These are phyloP conservation scores for Rhazya stricta DNA, from an alignment of 257 asterid genomes.

Conservation along the genomic window DNA sequence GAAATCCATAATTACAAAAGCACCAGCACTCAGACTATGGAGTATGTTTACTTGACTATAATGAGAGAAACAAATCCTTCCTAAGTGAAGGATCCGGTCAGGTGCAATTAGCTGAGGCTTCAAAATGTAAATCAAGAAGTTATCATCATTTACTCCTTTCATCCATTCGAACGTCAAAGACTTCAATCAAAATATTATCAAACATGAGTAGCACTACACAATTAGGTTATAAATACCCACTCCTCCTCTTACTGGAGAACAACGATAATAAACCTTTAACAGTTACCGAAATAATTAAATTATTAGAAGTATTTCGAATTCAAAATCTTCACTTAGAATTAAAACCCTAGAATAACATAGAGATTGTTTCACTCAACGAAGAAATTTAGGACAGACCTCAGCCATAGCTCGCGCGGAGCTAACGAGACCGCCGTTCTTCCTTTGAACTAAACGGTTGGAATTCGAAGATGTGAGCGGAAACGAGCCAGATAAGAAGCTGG, in stretches of 20 bases:
- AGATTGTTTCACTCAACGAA: neutral
- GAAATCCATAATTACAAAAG: neutral
- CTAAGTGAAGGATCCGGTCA: neutral
- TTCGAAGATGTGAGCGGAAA: slow-evolving; percentile 27
- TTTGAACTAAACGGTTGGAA: slow-evolving; percentile 22
- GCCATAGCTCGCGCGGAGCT: slow-evolving; percentile 55
- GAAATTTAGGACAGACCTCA: slow-evolving; percentile 35
- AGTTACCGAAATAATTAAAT: too few relatives aligned
- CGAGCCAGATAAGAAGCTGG: slow-evolving; percentile 47
- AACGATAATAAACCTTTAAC: neutral
- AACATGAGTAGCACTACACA: neutral
- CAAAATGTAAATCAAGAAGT: neutral
- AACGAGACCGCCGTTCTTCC: slow-evolving; percentile 22
- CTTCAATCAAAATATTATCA: neutral
- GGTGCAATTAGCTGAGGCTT: neutral
- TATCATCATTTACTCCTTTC: neutral
- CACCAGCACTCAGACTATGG: neutral
- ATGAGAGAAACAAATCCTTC: too few relatives aligned
- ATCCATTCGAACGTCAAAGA: neutral
- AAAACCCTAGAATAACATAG: slow-evolving; percentile 1
- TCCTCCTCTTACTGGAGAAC: neutral
- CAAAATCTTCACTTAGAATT: neutral
- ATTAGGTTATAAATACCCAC: neutral
- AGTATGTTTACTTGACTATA: too few relatives aligned
- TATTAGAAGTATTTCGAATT: neutral